Evolutionary conservation across 345 rosid species (phyloP).

Genomic region (Noccaea bulbosa): DNA sequence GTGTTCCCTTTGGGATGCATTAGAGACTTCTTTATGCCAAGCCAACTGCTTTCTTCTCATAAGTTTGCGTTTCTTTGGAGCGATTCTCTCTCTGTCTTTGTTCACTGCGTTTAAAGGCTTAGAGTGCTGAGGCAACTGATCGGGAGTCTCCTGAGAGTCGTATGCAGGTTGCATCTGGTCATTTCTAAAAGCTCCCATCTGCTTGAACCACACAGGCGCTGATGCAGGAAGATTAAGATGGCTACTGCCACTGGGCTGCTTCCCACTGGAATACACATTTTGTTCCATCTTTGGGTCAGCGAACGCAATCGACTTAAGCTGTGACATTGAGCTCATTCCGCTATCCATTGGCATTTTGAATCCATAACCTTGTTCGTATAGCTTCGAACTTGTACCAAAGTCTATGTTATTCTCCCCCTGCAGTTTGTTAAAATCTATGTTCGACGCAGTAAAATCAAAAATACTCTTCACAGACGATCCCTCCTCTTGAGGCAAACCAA

Average conservation of each 20-base stretch:
- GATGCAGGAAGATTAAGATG: slow-evolving; percentile 8
- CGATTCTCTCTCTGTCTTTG: slow-evolving; percentile 28
- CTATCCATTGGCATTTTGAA: slow-evolving; percentile 39
- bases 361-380: slow-evolving; percentile 38
- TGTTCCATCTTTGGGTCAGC: slow-evolving; percentile 42
- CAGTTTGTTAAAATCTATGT: slow-evolving; percentile 42
- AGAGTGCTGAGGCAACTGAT: slow-evolving; percentile 16
- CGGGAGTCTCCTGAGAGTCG: slow-evolving; percentile 14
- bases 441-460: slow-evolving; percentile 21
- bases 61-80: slow-evolving; percentile 63
- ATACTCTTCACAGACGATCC: slow-evolving; percentile 20
- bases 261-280: slow-evolving; percentile 1
- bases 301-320: slow-evolving; percentile 34
- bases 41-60: slow-evolving; percentile 48
- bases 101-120: slow-evolving; percentile 14
- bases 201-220: slow-evolving; percentile 15
- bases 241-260: slow-evolving; percentile 21
- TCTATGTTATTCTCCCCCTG: slow-evolving; percentile 41
- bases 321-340: slow-evolving; percentile 42
- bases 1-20: slow-evolving; percentile 48
- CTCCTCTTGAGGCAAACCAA: slow-evolving; percentile 25
- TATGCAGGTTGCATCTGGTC: slow-evolving; percentile 23
- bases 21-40: slow-evolving; percentile 58
- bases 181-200: slow-evolving; percentile 16
- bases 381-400: slow-evolving; percentile 35